A percentile compares a stretch with the other conserved stretches of the same genome.
Conservation (phyloP, 495 filamentous ascomycete genomes). For the Tuber brumale region DNA sequence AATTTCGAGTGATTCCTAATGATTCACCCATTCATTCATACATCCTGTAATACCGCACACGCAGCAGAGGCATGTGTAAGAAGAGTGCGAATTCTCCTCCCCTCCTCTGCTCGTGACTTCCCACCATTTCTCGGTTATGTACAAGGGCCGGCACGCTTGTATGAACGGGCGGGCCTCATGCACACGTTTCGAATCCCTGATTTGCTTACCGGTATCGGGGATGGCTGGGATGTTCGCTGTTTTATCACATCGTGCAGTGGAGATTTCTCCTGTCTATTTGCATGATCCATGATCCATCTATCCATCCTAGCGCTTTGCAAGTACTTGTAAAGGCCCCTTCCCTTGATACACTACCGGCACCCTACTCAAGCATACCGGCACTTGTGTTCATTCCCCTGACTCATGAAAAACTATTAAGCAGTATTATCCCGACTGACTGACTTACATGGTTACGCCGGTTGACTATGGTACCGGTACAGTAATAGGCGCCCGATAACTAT, state of each 20-base stretch:
- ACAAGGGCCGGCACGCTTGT: neutral
- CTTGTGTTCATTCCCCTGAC: neutral
- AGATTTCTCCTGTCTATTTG: neutral
- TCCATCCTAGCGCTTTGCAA: neutral
- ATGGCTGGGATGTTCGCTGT: neutral
- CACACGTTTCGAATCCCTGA: conserved; percentile 3
- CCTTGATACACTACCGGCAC: neutral
- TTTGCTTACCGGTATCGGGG: neutral
- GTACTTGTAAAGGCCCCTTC: neutral
- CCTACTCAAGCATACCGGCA: neutral
- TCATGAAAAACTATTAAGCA: neutral
- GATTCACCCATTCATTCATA: neutral
- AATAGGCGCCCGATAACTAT: neutral
- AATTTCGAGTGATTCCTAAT: neutral
- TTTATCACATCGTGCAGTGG: neutral
- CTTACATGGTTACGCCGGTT: neutral
- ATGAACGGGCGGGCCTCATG: neutral
- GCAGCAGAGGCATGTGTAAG: neutral
- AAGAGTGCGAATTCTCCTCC: neutral
- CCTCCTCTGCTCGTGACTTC: neutral
- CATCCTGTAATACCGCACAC: neutral
- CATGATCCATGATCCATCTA: neutral
- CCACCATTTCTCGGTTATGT: neutral
- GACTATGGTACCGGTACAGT: neutral
- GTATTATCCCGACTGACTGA: neutral